A percentile compares a stretch with the other conserved stretches of the same genome.
Evolutionary conservation across 2,329 filamentous ascomycete genomes (phyloP).

Genomic region (Whalleya microplaca): DNA sequence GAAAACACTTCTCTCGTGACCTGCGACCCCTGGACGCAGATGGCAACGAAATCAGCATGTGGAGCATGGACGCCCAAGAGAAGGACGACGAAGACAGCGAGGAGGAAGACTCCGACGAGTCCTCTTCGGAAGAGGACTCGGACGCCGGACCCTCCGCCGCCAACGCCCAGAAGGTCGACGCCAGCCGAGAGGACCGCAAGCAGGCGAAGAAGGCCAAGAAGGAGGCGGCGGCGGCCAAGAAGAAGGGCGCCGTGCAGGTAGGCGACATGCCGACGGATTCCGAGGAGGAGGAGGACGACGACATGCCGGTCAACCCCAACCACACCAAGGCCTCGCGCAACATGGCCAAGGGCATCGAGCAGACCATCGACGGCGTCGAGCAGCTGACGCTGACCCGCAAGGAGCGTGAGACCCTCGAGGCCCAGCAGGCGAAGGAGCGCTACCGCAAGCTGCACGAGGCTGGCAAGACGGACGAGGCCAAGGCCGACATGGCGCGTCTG

Average conservation of each 20-base stretch:
- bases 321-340: constrained; percentile 76
- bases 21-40: constrained; percentile 86
- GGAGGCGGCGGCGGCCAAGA: constrained; percentile 80
- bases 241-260: constrained; percentile 73
- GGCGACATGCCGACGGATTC: constrained; percentile 83
- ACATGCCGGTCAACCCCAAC: constrained; percentile 89
- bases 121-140: constrained; percentile 28
- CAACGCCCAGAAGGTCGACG: constrained; percentile 47
- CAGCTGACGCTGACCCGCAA: constrained; percentile 55
- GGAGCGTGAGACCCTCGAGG: constrained; percentile 77
- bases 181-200: constrained; percentile 86
- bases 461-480: constrained; percentile 95
- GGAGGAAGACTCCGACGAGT: constrained; percentile 49
- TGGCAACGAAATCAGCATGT: constrained; percentile 88
- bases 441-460: constrained; percentile 92
- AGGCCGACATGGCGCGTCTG: constrained; percentile 83
- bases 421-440: constrained; percentile 83
- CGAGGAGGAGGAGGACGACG: constrained; percentile 57
- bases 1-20: constrained; percentile 93
- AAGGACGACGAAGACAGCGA: constrained; percentile 56
- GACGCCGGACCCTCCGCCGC: constrained; percentile 48
- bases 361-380: constrained; percentile 58
- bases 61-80: constrained; percentile 64
- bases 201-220: constrained; percentile 89
- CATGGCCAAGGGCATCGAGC: constrained; percentile 56